phyloP scores from a whole-genome alignment of 495 filamentous ascomycete species.

The Saxispiralis lemnorum region DNA sequence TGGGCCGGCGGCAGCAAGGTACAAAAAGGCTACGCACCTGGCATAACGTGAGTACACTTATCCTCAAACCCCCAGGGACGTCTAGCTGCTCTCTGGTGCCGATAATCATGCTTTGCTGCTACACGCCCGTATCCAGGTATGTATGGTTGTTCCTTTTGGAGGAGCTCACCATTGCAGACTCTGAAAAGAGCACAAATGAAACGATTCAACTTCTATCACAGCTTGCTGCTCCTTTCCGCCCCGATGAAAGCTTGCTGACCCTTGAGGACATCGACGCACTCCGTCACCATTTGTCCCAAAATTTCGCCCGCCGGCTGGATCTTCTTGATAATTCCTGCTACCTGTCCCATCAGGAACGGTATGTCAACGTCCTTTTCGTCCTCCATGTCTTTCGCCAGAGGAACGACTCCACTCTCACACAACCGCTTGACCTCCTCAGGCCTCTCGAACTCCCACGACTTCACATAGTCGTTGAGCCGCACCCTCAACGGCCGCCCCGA shows the following conservation, averaged over 20 bases:
- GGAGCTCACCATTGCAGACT: no score
- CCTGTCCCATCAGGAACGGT: slow-evolving; percentile 87
- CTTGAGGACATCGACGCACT: slow-evolving; percentile 54
- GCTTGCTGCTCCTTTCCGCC: slow-evolving; percentile 6
- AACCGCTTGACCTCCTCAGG: slow-evolving; percentile 56
- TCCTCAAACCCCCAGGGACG: no score
- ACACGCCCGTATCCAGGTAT: no score
- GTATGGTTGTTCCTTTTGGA: no score
- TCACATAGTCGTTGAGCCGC: slow-evolving; percentile 64
- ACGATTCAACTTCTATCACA: neutral
- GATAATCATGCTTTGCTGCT: no score
- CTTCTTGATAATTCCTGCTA: slow-evolving; percentile 54
- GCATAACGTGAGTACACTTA: no score
- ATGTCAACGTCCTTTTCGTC: slow-evolving; percentile 59
- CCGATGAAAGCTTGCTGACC: slow-evolving; percentile 32
- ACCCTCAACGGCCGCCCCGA: slow-evolving; percentile 64
- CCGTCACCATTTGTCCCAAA: slow-evolving; percentile 68
- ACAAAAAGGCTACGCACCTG: no score
- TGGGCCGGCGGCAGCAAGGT: no score
- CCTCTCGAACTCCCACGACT: slow-evolving; percentile 48
- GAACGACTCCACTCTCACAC: slow-evolving; percentile 56
- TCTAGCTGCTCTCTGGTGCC: no score
- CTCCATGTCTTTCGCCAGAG: slow-evolving; percentile 63
- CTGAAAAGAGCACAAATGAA: no score
- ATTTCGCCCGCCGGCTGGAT: slow-evolving; percentile 68